Evolutionary conservation across 2,329 filamentous ascomycete species (phyloP).

Genomic region (Aspergillus pseudoviridinutans): DNA sequence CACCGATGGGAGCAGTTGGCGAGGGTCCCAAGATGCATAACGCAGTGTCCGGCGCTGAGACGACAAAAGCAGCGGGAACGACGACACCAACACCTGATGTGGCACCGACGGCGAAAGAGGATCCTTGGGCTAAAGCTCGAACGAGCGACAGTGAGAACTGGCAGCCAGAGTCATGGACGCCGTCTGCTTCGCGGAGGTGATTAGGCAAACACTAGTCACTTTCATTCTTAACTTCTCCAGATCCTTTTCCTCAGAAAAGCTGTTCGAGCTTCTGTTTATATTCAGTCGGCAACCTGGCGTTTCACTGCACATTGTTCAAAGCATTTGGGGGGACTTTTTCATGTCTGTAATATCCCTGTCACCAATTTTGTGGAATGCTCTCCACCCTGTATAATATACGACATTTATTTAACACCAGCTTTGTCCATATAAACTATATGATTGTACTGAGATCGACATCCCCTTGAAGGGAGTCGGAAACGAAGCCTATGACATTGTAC

Average conservation of each 20-base stretch:
- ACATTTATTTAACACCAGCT: neutral
- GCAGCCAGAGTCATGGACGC: conserved; percentile 63
- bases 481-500: neutral
- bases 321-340: neutral
- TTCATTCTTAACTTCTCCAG: neutral
- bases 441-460: neutral
- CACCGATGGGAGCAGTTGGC: conserved; percentile 12
- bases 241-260: neutral
- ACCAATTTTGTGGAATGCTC: neutral
- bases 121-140: conserved; percentile 59
- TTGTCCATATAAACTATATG: neutral
- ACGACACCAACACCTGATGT: conserved; percentile 28
- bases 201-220: neutral
- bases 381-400: neutral
- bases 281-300: neutral
- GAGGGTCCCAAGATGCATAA: neutral
- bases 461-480: neutral
- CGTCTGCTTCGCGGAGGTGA: conserved; percentile 41
- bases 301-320: neutral
- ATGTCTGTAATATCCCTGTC: neutral
- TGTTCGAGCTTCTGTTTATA: neutral
- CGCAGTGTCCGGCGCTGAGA: neutral
- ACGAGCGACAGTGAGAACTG: conserved; percentile 60
- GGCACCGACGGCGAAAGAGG: conserved; percentile 14
- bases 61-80: conserved; percentile 12